Conservation (phyloP, 2,329 filamentous ascomycete species). For the Fusarium sp. region DNA sequence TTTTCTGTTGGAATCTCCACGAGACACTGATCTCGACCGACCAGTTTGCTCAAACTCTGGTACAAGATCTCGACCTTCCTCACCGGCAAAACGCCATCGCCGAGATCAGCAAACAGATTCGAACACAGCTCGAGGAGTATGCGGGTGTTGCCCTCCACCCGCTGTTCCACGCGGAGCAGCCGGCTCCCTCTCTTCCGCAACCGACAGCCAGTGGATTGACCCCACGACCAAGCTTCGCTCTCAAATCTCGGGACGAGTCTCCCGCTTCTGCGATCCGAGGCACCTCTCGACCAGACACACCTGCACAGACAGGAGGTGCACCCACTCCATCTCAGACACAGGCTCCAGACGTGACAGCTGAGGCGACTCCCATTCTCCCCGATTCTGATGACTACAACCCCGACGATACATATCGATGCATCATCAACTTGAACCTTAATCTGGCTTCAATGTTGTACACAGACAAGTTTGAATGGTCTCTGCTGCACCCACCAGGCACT, state of each 20-base stretch:
- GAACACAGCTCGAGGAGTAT: constrained; percentile 95
- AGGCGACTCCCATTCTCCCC: constrained; percentile 69
- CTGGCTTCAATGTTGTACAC: constrained; percentile 92
- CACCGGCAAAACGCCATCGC: constrained; percentile 75
- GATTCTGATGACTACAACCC: constrained; percentile 84
- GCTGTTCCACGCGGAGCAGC: constrained; percentile 77
- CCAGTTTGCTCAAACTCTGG: constrained; percentile 90
- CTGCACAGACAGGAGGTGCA: constrained; percentile 62
- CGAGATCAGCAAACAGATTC: constrained; percentile 93
- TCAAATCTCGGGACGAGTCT: constrained; percentile 54
- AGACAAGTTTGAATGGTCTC: constrained; percentile 98
- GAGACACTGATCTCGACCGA: constrained; percentile 95
- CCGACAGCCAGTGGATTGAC: constrained; percentile 37
- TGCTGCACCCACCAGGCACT: constrained; percentile 90
- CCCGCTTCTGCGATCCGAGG: constrained; percentile 50
- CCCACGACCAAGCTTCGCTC: constrained; percentile 44
- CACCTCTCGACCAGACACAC: constrained; percentile 67
- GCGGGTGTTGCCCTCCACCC: constrained; percentile 94
- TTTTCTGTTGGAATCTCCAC: constrained; percentile 98
- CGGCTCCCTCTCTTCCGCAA: constrained; percentile 42
- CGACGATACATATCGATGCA: constrained; percentile 94
- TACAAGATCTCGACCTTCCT: constrained; percentile 93
- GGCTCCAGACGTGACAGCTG: constrained; percentile 72
- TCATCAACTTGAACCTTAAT: constrained; percentile 91
- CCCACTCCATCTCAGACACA: constrained; percentile 61